Evolutionary conservation across 495 filamentous ascomycete species (phyloP).

Genomic region (Staphylotrichum tortipilum): DNA sequence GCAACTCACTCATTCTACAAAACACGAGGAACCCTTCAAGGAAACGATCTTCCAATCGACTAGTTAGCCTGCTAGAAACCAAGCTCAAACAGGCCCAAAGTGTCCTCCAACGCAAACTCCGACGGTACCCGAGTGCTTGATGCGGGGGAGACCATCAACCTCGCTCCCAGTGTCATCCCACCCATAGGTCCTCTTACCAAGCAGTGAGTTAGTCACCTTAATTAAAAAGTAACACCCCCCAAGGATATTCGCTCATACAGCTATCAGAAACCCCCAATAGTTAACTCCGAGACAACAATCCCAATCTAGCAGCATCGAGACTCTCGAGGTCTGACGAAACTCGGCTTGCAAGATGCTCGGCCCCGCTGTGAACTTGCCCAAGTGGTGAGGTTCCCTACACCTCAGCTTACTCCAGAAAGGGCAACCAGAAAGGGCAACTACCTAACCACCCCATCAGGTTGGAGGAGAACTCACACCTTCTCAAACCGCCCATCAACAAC

Average conservation of each 20-base stretch:
- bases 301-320: background rate
- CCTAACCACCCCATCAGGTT: constrained; percentile 53
- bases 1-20: background rate
- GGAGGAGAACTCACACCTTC: constrained; percentile 80
- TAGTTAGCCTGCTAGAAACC: too few species aligned
- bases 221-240: background rate
- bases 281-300: background rate
- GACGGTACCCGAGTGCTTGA: background rate
- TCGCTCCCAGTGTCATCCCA: too few species aligned
- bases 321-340: background rate
- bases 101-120: too few species aligned
- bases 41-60: too few species aligned
- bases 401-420: background rate
- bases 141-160: background rate
- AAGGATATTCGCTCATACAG: background rate
- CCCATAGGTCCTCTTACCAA: background rate
- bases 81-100: too few species aligned
- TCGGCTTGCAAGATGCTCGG: constrained; percentile 34
- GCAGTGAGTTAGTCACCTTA: background rate
- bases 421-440: constrained; percentile 6
- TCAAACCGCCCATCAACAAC: constrained; percentile 94
- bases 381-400: constrained; percentile 53
- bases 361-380: constrained; percentile 66
- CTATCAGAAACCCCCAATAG: background rate
- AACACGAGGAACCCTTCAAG: background rate